Base-by-base conservation (phyloP, 345 rosid genomes). In the Jatropha curcas region DNA sequence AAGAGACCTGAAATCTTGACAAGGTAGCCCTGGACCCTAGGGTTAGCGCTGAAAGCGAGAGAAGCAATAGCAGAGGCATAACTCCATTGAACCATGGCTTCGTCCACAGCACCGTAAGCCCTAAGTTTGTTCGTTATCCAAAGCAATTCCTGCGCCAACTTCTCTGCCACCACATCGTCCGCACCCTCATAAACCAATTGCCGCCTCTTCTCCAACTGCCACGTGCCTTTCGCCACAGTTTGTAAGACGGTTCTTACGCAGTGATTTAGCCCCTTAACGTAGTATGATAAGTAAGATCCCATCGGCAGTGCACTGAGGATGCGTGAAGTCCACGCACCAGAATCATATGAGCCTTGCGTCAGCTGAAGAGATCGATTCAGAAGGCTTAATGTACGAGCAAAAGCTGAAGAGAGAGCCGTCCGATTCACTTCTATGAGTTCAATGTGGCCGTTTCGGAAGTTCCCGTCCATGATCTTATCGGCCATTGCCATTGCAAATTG, bases 401-500 rank as follows among this genome's bases (percentile, higher is more conserved):
- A 92, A 10, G 94, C 83, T 1, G 84, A 81, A 28, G 92, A 81
- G 0, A 92, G 85, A 50, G 92, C 90, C 7, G 24, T 61, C 16
- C 88, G 81, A 51, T 90, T 92, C 57, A 92, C 88, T 11, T 84
- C 71, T 27, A 84, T 71, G 27, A 92, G 88, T 17, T 87, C 87
- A 28, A n/a, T 24, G 55, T 85, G 77, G 61, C 82, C 78, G 45
- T 83, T 77, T 12, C 77, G 67, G 57, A 86, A 84, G 58, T 92
- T 90, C 3, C 87, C 98, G 52, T 89, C 92, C 91, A 92, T 81
- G 71, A 89, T 88, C 76, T 85, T 87, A 72, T 89, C 94, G 0
- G 91, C 94, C 98, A 90, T 85, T 62, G 86, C 79, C 90, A 88
- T 77, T 65, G 89, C 80, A 60, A 86, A 89, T 53, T 86, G 96